Percentiles rank a stretch among this genome's conserved stretches.
Evolutionary conservation across 1,139 yeast genomes (phyloP).

Genomic region (Geotrichum klebahnii): DNA sequence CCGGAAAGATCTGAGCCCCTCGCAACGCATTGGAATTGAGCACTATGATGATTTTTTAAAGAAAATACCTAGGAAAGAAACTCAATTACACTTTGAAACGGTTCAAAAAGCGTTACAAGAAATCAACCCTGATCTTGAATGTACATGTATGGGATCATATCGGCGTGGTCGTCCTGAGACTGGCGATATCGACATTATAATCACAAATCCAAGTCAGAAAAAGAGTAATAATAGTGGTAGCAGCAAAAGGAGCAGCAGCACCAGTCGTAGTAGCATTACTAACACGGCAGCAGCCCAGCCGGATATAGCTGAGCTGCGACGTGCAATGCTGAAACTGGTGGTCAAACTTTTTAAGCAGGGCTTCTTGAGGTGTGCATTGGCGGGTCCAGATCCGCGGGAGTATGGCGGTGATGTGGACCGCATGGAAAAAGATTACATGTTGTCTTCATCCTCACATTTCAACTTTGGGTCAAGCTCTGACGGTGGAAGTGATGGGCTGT

Average conservation of each 20-base stretch:
- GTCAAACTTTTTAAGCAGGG: conserved; percentile 32
- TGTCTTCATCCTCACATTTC: conserved; percentile 14
- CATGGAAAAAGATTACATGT: neutral
- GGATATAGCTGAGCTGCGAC: conserved; percentile 34
- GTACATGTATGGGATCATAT: conserved; percentile 54
- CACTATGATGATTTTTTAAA: conserved; percentile 51
- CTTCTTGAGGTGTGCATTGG: conserved; percentile 39
- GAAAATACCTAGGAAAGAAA: conserved; percentile 49
- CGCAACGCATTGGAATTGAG: conserved; percentile 47
- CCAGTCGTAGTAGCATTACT: too few species aligned
- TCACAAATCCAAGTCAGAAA: conserved; percentile 40
- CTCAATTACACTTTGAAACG: conserved; percentile 42
- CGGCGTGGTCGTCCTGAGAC: conserved; percentile 48
- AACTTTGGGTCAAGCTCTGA: neutral
- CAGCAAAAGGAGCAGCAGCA: conserved; percentile 34
- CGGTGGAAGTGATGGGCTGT: conserved; percentile 18
- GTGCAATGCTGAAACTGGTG: conserved; percentile 37
- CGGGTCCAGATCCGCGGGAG: conserved; percentile 24
- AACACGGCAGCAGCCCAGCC: too few species aligned
- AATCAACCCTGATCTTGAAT: conserved; percentile 43
- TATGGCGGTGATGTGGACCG: conserved; percentile 2
- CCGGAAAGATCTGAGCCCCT: conserved; percentile 39
- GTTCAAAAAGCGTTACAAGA: conserved; percentile 38
- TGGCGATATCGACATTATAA: conserved; percentile 58
- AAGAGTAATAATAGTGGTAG: neutral